These are phyloP conservation scores for Vitis rotundifolia DNA, from an alignment of 164 flowering plant species.

Conservation along the genomic window DNA sequence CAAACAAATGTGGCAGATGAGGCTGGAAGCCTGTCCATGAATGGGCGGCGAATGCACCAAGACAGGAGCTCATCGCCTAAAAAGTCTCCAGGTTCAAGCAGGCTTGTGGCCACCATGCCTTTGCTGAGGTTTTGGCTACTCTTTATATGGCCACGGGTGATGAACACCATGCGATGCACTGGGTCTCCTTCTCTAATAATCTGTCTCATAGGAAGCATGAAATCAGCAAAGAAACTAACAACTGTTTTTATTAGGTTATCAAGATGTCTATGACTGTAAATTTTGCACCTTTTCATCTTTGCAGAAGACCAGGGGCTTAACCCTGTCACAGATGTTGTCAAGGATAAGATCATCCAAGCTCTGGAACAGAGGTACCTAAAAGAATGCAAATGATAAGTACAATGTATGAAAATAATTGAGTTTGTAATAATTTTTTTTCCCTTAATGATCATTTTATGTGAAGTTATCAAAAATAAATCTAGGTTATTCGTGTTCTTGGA, in stretches of 20 bases:
- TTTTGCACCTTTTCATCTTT: conserved; percentile 79
- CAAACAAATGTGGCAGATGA: conserved; percentile 84
- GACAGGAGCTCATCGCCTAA: conserved; percentile 92
- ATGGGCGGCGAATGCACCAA: conserved; percentile 94
- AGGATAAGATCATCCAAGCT: conserved; percentile 87
- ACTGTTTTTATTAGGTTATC: not conserved
- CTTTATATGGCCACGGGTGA: conserved; percentile 65
- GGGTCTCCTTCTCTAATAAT: conserved; percentile 96
- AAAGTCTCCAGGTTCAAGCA: conserved; percentile 77
- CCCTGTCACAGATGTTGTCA: conserved; percentile 91
- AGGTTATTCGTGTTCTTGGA: not conserved
- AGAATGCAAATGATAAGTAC: too few species aligned
- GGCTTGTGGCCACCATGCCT: conserved; percentile 74
- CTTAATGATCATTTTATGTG: too few species aligned
- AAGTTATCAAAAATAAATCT: not conserved
- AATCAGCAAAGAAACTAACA: not conserved
- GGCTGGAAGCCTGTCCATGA: conserved; percentile 77
- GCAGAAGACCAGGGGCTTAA: conserved; percentile 71
- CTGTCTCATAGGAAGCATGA: conserved; percentile 30
- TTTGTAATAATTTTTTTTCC: too few species aligned
- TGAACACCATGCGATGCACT: conserved; percentile 79
- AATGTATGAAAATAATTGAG: too few species aligned
- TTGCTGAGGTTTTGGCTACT: conserved; percentile 76
- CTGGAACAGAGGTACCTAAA: conserved; percentile 83
- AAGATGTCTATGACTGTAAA: not conserved